These are phyloP conservation scores for Dichomitus squalens DNA, from an alignment of 1,284 basidiomycete species.

Conservation along the genomic window DNA sequence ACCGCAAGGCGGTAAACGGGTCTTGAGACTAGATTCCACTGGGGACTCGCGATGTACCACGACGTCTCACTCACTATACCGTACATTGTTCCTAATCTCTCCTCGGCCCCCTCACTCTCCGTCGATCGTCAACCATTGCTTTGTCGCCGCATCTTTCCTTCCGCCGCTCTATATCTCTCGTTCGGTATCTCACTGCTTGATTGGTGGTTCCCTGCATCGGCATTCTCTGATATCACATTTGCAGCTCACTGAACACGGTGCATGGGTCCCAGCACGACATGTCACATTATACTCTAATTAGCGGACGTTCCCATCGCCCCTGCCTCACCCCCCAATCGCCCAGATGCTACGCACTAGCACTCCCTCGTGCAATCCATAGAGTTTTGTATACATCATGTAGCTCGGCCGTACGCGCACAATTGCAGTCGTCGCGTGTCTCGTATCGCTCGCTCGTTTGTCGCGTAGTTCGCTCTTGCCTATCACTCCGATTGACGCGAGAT, in stretches of 20 bases:
- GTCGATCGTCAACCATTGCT: background rate
- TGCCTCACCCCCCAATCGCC: background rate
- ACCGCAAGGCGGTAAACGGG: conserved; percentile 61
- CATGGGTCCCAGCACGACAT: background rate
- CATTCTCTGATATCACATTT: background rate
- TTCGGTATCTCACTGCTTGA: background rate
- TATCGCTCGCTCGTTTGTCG: background rate
- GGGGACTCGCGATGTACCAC: background rate
- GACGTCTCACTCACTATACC: background rate
- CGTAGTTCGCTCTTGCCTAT: too few relatives aligned
- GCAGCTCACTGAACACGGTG: background rate
- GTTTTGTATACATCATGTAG: conserved; percentile 6
- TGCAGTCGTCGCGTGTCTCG: background rate
- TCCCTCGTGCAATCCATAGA: conserved; percentile 6
- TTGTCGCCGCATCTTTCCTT: background rate
- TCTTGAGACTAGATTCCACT: conserved; percentile 24
- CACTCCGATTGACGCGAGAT: too few relatives aligned
- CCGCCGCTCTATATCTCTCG: background rate
- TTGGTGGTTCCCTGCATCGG: background rate
- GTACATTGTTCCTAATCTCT: conserved; percentile 1
- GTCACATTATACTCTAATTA: background rate
- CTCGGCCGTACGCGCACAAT: background rate
- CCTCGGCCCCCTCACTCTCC: background rate
- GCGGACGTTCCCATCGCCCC: background rate
- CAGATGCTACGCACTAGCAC: background rate